Base-by-base conservation (phyloP, 1,139 yeast species). In the Magnusiomyces suaveolens region DNA sequence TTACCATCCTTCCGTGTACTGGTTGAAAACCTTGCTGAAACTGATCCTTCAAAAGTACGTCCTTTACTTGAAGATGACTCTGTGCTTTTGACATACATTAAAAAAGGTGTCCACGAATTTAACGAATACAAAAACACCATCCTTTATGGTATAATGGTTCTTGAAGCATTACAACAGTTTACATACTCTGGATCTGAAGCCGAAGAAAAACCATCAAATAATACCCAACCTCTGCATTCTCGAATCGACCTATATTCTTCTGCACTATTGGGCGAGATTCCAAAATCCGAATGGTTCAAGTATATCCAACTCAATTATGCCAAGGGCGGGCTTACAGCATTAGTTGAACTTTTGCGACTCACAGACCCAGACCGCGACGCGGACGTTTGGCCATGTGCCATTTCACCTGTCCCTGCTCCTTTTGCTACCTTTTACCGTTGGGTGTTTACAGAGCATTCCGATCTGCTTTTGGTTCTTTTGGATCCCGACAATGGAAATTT, bases 111-210 rank as follows among this genome's bases (percentile, higher is more conserved):
- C 1, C 23, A 32, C 8, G 50, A 46, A 32, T 50, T 55, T 46
- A 38, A 36, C 2, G 16, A 33, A 16, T 55, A 55, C 51, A 55
- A 53, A 32, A 24, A 33, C 29, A 50, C 51, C 24, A 41, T 51
- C 49, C 46, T 55, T 4, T 55, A 55, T 21, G 49, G 54, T 32
- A 47, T 47, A 25, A 47, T 32, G 39, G 26, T 47, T 33, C 50
- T 47, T 21, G 50, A 47, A 36, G 50, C 50, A 18, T 25, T 47
- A 20, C 50, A 47, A 14, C 43, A 36, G 18, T 47, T 23, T 33
- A 21, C 26, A 4, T 47, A 47, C 33, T n/a, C 16, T 10, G 32
- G 18, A 3, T 18, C 32, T 24, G 16, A 21, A 14, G 23, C 25
- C 6, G 26, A 32, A 47, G 12, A 6, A 12, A 8, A 2, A 3